Base-by-base conservation (phyloP, 2,329 filamentous ascomycete genomes). In the Nemania serpens region DNA sequence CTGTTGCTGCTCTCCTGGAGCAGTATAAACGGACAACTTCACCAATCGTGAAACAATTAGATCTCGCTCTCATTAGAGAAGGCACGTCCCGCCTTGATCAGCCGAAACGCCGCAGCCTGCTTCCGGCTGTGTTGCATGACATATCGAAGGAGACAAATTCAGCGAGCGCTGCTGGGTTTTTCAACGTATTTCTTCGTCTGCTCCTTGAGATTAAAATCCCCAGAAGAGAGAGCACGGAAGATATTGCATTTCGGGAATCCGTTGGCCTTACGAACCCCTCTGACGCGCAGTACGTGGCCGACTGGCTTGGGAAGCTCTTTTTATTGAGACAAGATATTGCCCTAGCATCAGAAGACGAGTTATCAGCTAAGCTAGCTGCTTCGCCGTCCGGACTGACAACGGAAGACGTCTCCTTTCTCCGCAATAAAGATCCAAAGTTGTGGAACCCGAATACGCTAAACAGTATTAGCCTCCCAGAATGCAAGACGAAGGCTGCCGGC, bases 21-120 rank as follows among this genome's bases (percentile, higher is more conserved):
- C 95, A 98, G 74, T 97, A 96, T 81, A 96, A 96, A 75, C 86
- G 91, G 20, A 86, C 86, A 39, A 81, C 87, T 41, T 89, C 88
- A 12, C 80, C 88, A 1, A 81, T 97, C 39, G 86, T 99, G 66
- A 89, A 91, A 65, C 91, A 96, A 73, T 90, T 97, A 68, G 93
- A 98, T 75, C 79, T 98, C 42, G 82, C 90, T 17, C 97, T 96
- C 73, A 90, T 97, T 39, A 91, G 96, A 71, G 91, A 96, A 72
- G 95, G 94, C 43, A 70, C 86, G 29, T 75, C 78, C 43, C 79
- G 83, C 2, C 73, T 84, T 20, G 75, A 79, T 34, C 74, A 78
- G 12, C 71, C 81, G 55, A 89, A 94, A 43, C 85, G 91, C 67
- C 83, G 89, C 37, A 85, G 88, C 11, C 78, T 97, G 4, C 76